Evolutionary conservation across 148 eudicot species (phyloP).

Genomic region (Dysphania ambrosioides): DNA sequence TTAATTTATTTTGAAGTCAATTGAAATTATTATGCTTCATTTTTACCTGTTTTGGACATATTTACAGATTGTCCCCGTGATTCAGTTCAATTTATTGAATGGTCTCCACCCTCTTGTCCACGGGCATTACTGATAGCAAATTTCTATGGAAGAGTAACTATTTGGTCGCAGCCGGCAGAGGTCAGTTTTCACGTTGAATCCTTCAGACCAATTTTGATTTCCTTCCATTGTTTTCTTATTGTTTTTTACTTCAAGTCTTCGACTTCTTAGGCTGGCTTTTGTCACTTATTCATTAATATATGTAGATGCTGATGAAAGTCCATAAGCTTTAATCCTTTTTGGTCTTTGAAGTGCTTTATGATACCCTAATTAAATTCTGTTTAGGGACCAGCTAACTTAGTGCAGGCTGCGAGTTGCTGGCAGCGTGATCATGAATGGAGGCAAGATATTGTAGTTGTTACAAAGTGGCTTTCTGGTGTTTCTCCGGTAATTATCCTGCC

Average conservation of each 20-base stretch:
- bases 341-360: constrained; percentile 3
- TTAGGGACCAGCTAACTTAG: constrained; percentile 81
- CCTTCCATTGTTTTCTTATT: background rate
- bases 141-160: constrained; percentile 89
- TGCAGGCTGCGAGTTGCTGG: constrained; percentile 91
- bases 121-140: constrained; percentile 86
- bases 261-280: background rate
- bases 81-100: constrained; percentile 95
- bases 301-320: background rate
- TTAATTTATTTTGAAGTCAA: background rate
- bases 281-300: background rate
- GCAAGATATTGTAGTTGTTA: constrained; percentile 97
- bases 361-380: constrained; percentile 12
- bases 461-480: constrained; percentile 95
- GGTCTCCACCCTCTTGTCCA: constrained; percentile 95
- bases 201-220: background rate
- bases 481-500: constrained; percentile 59
- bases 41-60: constrained; percentile 5
- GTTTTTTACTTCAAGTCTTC: background rate
- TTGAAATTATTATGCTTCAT: background rate
- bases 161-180: constrained; percentile 89
- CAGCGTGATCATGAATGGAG: constrained; percentile 97
- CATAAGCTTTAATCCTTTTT: background rate
- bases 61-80: constrained; percentile 90
- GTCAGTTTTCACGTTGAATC: constrained; percentile 37